phyloP scores from a whole-genome alignment of 2,329 filamentous ascomycete species.

The Ophiostoma fasciatum region DNA sequence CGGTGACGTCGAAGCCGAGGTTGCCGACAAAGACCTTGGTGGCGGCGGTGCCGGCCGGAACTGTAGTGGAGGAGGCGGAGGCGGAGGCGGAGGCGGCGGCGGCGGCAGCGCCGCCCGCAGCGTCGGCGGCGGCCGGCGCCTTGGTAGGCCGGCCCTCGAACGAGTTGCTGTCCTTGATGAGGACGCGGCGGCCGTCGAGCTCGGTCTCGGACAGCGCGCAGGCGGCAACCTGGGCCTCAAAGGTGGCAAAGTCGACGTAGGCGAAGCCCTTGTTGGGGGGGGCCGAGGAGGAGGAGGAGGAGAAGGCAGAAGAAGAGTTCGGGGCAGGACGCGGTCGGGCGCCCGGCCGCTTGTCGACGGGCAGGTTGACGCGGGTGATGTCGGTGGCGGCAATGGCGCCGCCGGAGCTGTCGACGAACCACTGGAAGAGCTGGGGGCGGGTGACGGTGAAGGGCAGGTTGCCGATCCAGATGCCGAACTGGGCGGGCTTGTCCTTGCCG shows the following conservation, averaged over 20 bases:
- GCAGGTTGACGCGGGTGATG: conserved; percentile 77
- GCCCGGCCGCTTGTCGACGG: conserved; percentile 25
- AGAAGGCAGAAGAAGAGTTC: too few relatives aligned
- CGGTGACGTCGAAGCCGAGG: conserved; percentile 65
- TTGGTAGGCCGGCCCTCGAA: conserved; percentile 65
- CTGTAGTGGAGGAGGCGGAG: too few relatives aligned
- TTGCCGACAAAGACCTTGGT: conserved; percentile 89
- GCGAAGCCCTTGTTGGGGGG: conserved; percentile 76
- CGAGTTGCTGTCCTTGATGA: conserved; percentile 86
- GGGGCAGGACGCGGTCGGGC: too few relatives aligned
- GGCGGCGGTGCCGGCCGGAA: conserved; percentile 33
- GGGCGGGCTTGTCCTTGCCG: conserved; percentile 47
- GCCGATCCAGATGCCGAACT: conserved; percentile 87
- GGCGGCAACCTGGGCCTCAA: conserved; percentile 57
- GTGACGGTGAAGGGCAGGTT: conserved; percentile 80
- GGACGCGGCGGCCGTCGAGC: conserved; percentile 58
- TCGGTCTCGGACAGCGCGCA: conserved; percentile 76
- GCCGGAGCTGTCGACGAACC: conserved; percentile 60
- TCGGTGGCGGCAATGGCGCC: conserved; percentile 49
- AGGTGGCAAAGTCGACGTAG: conserved; percentile 77
- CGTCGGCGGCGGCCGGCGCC: conserved; percentile 9
- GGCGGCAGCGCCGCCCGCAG: conserved; percentile 14
- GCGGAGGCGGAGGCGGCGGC: conserved; percentile 15
- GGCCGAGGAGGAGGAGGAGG: conserved; percentile 29
- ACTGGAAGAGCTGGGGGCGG: conserved; percentile 58